Conservation (phyloP, 2,329 filamentous ascomycete species). For the Exophiala viscosa region DNA sequence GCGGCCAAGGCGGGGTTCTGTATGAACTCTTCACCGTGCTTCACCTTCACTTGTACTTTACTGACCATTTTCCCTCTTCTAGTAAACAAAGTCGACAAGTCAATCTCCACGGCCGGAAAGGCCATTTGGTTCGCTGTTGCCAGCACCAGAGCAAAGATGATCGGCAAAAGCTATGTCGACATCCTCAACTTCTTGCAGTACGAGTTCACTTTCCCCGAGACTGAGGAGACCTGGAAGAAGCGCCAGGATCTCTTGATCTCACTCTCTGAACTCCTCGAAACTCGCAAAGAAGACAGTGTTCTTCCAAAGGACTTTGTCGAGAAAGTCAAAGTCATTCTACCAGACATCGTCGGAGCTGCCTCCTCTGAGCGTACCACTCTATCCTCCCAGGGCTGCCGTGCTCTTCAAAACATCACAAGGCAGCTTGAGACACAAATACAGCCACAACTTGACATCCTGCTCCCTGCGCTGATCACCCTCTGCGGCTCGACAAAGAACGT, state of each 20-base stretch:
- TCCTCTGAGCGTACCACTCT: conserved; percentile 28
- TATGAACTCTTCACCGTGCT: conserved; percentile 1
- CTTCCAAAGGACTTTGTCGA: conserved; percentile 25
- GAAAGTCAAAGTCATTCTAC: conserved; percentile 24
- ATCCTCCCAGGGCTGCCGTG: conserved; percentile 22
- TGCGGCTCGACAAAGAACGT: conserved; percentile 91
- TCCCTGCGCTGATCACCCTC: conserved; percentile 77
- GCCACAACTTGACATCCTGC: conserved; percentile 25
- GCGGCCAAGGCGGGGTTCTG: conserved; percentile 4
- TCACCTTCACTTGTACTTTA: background rate
- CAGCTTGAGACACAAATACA: conserved; percentile 24
- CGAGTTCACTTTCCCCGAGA: conserved; percentile 23
- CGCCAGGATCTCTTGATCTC: conserved; percentile 24
- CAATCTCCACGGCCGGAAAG: conserved; percentile 13
- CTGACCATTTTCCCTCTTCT: conserved; percentile 4
- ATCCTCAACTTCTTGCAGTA: conserved; percentile 23
- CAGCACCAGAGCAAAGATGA: conserved; percentile 23
- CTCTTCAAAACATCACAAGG: conserved; percentile 19
- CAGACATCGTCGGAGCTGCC: conserved; percentile 24
- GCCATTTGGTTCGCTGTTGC: conserved; percentile 16
- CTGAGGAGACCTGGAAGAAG: conserved; percentile 27
- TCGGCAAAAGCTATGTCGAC: conserved; percentile 20
- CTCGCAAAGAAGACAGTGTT: conserved; percentile 15
- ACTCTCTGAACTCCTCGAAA: conserved; percentile 24
- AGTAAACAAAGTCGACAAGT: conserved; percentile 13